Conservation (phyloP, 1,139 yeast genomes). For the Debaryomyces subglobosus region DNA sequence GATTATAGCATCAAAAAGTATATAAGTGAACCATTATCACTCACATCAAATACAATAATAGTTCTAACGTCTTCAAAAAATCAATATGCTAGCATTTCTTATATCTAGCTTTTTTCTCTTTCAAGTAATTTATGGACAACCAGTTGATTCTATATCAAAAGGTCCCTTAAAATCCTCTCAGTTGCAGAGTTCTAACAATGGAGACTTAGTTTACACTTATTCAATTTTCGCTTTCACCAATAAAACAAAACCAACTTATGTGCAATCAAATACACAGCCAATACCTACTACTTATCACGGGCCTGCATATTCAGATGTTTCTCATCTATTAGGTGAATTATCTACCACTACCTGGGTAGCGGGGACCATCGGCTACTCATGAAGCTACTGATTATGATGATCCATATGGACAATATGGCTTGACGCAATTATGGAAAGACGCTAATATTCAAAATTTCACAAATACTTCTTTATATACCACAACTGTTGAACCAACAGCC, state of each 20-base stretch:
- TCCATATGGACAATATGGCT: slow-evolving; percentile 26
- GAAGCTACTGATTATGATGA: slow-evolving; percentile 22
- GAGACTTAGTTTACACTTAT: neutral
- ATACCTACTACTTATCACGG: slow-evolving; percentile 15
- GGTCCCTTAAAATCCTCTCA: neutral
- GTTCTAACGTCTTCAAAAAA: too few relatives aligned
- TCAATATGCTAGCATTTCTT: neutral
- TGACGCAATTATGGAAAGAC: slow-evolving; percentile 23
- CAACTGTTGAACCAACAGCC: slow-evolving; percentile 26
- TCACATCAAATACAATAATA: too few relatives aligned
- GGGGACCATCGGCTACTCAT: slow-evolving; percentile 37
- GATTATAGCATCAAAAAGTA: too few relatives aligned
- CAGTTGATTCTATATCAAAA: neutral
- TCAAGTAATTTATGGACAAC: neutral
- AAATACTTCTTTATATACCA: slow-evolving; percentile 18
- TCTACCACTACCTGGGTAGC: too few relatives aligned
- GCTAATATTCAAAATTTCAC: slow-evolving; percentile 21
- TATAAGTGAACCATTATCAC: too few relatives aligned
- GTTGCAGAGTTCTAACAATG: neutral
- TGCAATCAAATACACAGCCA: slow-evolving; percentile 12
- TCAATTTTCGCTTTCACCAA: slow-evolving; percentile 10
- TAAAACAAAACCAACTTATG: slow-evolving; percentile 16
- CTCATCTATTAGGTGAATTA: slow-evolving; percentile 15
- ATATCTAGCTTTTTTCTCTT: neutral
- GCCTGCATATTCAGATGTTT: slow-evolving; percentile 16